These are phyloP conservation scores for Globisporangium lucens DNA, from an alignment of 352 stramenopile genomes.

Conservation along the genomic window DNA sequence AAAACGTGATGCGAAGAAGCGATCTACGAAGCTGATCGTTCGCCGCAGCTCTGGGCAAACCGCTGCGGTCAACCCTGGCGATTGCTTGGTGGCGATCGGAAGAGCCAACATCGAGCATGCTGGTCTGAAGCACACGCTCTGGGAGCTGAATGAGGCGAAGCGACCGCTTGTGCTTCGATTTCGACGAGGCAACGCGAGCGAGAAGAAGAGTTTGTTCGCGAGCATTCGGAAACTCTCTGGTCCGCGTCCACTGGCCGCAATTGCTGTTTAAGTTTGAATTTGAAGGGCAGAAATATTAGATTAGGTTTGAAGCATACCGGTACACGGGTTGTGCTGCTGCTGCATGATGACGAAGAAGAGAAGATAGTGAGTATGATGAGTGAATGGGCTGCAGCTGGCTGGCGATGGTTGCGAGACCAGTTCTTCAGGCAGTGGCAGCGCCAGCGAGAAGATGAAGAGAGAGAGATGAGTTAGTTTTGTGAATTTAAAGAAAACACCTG, in stretches of 20 bases:
- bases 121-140: conserved; percentile 82
- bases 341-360: conserved; percentile 4
- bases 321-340: not conserved
- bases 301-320: not conserved
- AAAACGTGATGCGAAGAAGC: conserved; percentile 33
- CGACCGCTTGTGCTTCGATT: conserved; percentile 78
- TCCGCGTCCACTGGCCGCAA: conserved; percentile 25
- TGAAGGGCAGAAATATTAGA: conserved; percentile 9
- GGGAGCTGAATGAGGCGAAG: conserved; percentile 74
- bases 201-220: conserved; percentile 77
- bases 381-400: not conserved
- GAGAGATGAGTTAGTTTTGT: not conserved
- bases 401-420: not conserved
- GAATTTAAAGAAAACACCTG: not conserved
- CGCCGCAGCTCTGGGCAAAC: conserved; percentile 66
- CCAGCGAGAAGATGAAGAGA: not conserved
- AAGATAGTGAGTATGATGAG: not conserved
- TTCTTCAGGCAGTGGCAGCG: not conserved
- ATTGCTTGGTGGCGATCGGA: conserved; percentile 80
- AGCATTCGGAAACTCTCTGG: conserved; percentile 34
- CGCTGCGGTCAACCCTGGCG: conserved; percentile 72
- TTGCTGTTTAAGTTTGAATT: conserved; percentile 38
- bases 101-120: conserved; percentile 82
- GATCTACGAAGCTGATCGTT: conserved; percentile 71
- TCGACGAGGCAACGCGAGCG: conserved; percentile 68